phyloP scores from a whole-genome alignment of 768 basidiomycete species.

The Mycena filopes region DNA sequence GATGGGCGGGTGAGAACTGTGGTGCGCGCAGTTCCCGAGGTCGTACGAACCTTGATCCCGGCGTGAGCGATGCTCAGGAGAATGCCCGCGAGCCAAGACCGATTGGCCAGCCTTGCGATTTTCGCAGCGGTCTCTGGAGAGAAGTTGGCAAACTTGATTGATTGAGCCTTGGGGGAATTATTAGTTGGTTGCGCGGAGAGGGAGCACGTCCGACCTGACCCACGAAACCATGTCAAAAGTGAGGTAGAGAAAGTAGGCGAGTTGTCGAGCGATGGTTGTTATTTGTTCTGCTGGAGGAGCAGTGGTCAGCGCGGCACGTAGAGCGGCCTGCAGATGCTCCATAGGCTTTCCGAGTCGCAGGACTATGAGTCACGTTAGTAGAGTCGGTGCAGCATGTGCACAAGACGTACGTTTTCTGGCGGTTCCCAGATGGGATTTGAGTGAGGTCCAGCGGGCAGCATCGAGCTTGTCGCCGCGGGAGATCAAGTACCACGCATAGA shows the following conservation, averaged over 20 bases:
- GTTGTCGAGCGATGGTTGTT: conserved; percentile 82
- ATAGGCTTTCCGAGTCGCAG: conserved; percentile 93
- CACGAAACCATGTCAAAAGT: conserved; percentile 85
- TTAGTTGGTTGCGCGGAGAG: neutral
- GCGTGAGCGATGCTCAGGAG: conserved; percentile 79
- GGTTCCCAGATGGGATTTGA: conserved; percentile 87
- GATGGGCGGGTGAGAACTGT: neutral
- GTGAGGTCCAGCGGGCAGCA: conserved; percentile 81
- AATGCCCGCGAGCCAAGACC: conserved; percentile 92
- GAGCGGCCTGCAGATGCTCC: conserved; percentile 92
- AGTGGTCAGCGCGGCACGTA: conserved; percentile 70
- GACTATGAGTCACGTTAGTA: conserved; percentile 58
- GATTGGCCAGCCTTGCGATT: conserved; percentile 74
- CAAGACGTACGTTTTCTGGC: conserved; percentile 81
- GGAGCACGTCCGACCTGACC: conserved; percentile 55
- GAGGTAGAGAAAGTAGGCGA: conserved; percentile 91
- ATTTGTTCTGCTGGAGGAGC: conserved; percentile 76
- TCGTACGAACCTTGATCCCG: conserved; percentile 69
- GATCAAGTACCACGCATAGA: conserved; percentile 86
- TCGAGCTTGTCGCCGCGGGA: conserved; percentile 75
- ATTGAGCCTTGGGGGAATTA: conserved; percentile 60
- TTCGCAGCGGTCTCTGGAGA: conserved; percentile 68
- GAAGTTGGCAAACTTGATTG: conserved; percentile 71
- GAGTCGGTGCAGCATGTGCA: neutral
- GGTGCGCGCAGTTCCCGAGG: neutral